A percentile compares a stretch with the other conserved stretches of the same genome.
These are phyloP conservation scores for Clavispora asparagi DNA, from an alignment of 805 yeast species.

Conservation along the genomic window DNA sequence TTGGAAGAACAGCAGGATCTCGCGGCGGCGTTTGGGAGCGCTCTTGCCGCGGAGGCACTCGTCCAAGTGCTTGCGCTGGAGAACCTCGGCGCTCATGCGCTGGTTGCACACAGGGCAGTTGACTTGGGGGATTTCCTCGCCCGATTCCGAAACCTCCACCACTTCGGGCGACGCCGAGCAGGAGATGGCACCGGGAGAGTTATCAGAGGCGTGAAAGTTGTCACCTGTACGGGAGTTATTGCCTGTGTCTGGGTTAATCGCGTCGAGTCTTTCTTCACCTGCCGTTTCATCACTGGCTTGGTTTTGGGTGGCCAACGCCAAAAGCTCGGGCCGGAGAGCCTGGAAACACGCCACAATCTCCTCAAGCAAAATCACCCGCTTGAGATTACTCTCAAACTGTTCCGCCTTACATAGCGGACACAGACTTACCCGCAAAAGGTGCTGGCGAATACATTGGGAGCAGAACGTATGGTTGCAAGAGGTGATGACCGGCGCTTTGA, in stretches of 20 bases:
- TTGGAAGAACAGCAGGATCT: constrained; percentile 30
- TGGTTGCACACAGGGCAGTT: constrained; percentile 66
- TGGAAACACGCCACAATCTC: constrained; percentile 56
- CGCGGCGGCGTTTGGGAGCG: constrained; percentile 6
- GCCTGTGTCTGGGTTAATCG: background rate
- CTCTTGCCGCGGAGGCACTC: constrained; percentile 42
- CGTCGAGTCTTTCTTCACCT: constrained; percentile 5
- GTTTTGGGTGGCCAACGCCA: constrained; percentile 3
- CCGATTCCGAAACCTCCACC: background rate
- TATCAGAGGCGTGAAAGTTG: no score
- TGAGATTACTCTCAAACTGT: constrained; percentile 62
- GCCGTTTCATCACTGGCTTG: background rate
- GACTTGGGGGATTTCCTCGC: constrained; percentile 23
- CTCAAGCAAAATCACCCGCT: constrained; percentile 65
- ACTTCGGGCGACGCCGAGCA: constrained; percentile 7
- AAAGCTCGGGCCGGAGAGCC: constrained; percentile 11
- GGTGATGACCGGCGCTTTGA: constrained; percentile 75
- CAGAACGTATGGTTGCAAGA: constrained; percentile 89
- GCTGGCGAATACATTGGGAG: constrained; percentile 75
- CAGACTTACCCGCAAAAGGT: constrained; percentile 49
- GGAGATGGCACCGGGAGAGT: no score
- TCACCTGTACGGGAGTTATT: no score
- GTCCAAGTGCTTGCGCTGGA: constrained; percentile 61
- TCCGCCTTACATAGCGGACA: constrained; percentile 80
- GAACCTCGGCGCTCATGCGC: constrained; percentile 46